Evolutionary conservation across 805 yeast species (phyloP), one percentile per base, ranked within the genome.

Genomic region (Metschnikowia rubicola): DNA sequence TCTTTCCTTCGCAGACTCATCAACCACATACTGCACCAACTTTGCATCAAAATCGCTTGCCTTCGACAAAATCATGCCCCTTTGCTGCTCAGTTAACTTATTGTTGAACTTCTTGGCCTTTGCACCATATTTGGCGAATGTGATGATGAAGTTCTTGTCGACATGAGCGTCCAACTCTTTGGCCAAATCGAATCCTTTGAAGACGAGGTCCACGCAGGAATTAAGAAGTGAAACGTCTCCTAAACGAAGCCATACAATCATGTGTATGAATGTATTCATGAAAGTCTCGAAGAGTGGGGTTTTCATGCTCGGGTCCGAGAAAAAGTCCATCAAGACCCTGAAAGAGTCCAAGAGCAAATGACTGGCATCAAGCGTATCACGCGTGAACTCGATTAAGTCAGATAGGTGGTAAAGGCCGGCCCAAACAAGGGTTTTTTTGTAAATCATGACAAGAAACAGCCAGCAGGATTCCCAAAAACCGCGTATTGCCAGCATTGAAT

Each of bases 211-310:
- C 6, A 88, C 91, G 71, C 96, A 88, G 1, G 88, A 78, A 26
- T 75, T 76, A 38, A 88, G 68, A 39, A 92, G 70, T 2, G 89
- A 86, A 7, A 79, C 71, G 64, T 91, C 97, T 49, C 92, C 88
- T 39, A 92, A 70, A 49, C 94, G 75, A 29, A 92, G 71, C 95
- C 97, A 87, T 35, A 81, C 83, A 31, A 88, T 74, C 73, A 88
- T 82, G 44, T 81, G 73, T 11, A 75, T 75, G 50, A 91, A 79
- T 0, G 94, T 80, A n/a, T 71, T 67, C 60, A 86, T 72, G 31
- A 86, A 75, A 26, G 74, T 74, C 9, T 68, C 62, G 47, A 85
- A 75, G n/a, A 86, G 50, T 4, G 58, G 47, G 38, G 37, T 48
- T 35, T 37, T 49, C 41, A 31, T 43, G 43, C 40, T 40, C 3